phyloP scores from a whole-genome alignment of 2,329 filamentous ascomycete genomes.

The Diplocarpon mali region DNA sequence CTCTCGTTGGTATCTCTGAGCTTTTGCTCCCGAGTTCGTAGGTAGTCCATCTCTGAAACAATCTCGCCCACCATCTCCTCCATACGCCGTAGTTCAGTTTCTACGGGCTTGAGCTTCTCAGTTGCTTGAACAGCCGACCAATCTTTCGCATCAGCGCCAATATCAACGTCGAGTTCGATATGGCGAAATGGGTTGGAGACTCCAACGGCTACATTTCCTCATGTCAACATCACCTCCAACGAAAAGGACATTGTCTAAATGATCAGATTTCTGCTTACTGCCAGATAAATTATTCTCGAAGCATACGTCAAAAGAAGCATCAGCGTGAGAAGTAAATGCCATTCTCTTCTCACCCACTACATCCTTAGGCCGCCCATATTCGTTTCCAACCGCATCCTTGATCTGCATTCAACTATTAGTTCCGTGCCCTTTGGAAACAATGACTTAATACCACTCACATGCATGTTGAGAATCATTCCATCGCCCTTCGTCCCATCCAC shows the following conservation, averaged over 20 bases:
- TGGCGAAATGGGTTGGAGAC: conserved; percentile 44
- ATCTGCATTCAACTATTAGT: conserved; percentile 46
- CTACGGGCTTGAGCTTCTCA: conserved; percentile 95
- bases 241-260: neutral
- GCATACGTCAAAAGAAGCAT: conserved; percentile 92
- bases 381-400: conserved; percentile 87
- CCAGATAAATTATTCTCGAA: conserved; percentile 74
- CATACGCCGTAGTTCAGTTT: conserved; percentile 85
- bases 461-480: conserved; percentile 88
- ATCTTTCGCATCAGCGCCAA: conserved; percentile 60
- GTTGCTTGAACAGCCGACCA: conserved; percentile 93
- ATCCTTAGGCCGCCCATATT: conserved; percentile 86
- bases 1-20: conserved; percentile 98
- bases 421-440: neutral
- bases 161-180: conserved; percentile 36
- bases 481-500: conserved; percentile 80
- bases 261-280: conserved; percentile 40
- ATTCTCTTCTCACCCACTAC: conserved; percentile 73
- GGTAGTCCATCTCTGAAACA: conserved; percentile 92
- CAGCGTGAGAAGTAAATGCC: conserved; percentile 85
- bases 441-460: conserved; percentile 47
- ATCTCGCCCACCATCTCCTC: conserved; percentile 86
- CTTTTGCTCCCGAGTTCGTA: conserved; percentile 82
- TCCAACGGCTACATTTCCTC: conserved; percentile 9
- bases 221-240: conserved; percentile 3